Percentiles rank a stretch among this genome's conserved stretches.
Evolutionary conservation across 768 basidiomycete species (phyloP).

Genomic region (Kwoniella shandongensis): DNA sequence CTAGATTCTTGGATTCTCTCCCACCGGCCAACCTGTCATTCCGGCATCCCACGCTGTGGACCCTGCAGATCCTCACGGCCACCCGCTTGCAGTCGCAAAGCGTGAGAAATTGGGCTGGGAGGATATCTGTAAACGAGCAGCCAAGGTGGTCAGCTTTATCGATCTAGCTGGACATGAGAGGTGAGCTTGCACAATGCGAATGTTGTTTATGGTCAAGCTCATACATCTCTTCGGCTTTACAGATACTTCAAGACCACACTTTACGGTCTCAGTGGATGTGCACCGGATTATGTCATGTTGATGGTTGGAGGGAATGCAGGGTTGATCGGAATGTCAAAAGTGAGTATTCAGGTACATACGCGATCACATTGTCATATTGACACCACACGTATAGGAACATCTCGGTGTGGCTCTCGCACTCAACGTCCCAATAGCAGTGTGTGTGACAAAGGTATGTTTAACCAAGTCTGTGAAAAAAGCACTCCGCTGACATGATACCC

Average conservation of each 20-base stretch:
- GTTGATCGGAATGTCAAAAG: slow-evolving; percentile 55
- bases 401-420: slow-evolving; percentile 90
- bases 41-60: slow-evolving; percentile 58
- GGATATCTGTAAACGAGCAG: slow-evolving; percentile 80
- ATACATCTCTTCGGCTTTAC: not conserved
- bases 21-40: slow-evolving; percentile 73
- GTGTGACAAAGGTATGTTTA: slow-evolving; percentile 78
- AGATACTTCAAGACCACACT: slow-evolving; percentile 70
- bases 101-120: slow-evolving; percentile 92
- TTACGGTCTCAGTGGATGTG: slow-evolving; percentile 90
- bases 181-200: slow-evolving; percentile 58
- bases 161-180: slow-evolving; percentile 95
- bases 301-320: slow-evolving; percentile 93
- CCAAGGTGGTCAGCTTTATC: slow-evolving; percentile 92
- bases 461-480: too few species aligned
- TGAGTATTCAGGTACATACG: slow-evolving; percentile 1
- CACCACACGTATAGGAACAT: slow-evolving; percentile 69
- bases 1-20: slow-evolving; percentile 84
- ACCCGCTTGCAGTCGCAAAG: slow-evolving; percentile 41
- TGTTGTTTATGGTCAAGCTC: not conserved
- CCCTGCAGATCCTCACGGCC: slow-evolving; percentile 54
- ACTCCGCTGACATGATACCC: too few species aligned
- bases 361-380: slow-evolving; percentile 57
- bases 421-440: slow-evolving; percentile 82
- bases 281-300: slow-evolving; percentile 77